These are phyloP conservation scores for Diutina scorzettiae DNA, from an alignment of 1,139 yeast species.

Conservation along the genomic window DNA sequence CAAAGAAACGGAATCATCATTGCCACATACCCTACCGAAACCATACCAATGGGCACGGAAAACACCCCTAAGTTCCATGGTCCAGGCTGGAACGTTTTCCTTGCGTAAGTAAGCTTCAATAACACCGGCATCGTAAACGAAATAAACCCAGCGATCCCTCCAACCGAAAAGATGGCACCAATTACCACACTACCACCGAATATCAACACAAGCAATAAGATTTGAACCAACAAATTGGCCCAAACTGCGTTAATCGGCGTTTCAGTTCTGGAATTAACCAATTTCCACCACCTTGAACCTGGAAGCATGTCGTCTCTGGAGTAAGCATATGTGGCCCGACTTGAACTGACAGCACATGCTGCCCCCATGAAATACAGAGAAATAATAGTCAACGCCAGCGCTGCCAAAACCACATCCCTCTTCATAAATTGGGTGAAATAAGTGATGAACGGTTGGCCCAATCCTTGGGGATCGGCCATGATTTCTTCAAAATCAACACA, in stretches of 20 bases:
- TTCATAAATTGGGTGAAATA: constrained; percentile 42
- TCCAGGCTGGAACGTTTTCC: constrained; percentile 46
- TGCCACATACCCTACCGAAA: constrained; percentile 35
- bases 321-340: constrained; percentile 59
- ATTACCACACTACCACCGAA: constrained; percentile 58
- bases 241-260: constrained; percentile 67
- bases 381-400: constrained; percentile 48
- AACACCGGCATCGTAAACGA: constrained; percentile 61
- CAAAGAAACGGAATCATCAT: constrained; percentile 59
- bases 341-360: constrained; percentile 58
- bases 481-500: constrained; percentile 41
- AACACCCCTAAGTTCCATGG: constrained; percentile 58
- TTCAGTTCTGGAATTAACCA: constrained; percentile 38
- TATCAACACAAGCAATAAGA: constrained; percentile 42
- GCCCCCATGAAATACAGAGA: constrained; percentile 58
- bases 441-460: constrained; percentile 59
- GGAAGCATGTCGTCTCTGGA: constrained; percentile 67
- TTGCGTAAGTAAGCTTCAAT: constrained; percentile 45
- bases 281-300: constrained; percentile 37
- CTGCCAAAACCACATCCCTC: constrained; percentile 34
- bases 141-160: constrained; percentile 62
- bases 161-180: constrained; percentile 67
- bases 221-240: constrained; percentile 48
- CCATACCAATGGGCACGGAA: constrained; percentile 35
- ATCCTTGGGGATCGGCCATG: constrained; percentile 28